phyloP scores from a whole-genome alignment of 495 filamentous ascomycete genomes.

The Darksidea phi region DNA sequence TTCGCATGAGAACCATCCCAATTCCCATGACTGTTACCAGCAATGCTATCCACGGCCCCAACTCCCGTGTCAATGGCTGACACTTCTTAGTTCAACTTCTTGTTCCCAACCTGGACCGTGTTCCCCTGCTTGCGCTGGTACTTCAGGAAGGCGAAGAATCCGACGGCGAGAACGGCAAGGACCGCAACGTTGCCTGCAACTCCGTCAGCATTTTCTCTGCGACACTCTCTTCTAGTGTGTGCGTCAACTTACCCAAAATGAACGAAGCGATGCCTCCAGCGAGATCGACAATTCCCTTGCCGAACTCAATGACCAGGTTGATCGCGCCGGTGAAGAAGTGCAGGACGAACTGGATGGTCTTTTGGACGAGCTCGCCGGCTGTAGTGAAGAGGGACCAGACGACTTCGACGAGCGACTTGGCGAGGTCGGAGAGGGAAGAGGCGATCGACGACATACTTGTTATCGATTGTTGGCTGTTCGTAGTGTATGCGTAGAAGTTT shows the following conservation, averaged over 20 bases:
- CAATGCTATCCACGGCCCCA: background rate
- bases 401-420: slow-evolving; percentile 31
- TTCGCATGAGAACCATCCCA: background rate
- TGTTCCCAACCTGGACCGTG: slow-evolving; percentile 33
- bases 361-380: slow-evolving; percentile 26
- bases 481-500: too few species aligned
- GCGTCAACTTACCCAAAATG: slow-evolving; percentile 18
- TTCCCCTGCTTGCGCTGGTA: slow-evolving; percentile 33
- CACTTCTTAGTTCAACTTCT: slow-evolving; percentile 29
- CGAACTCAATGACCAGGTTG: slow-evolving; percentile 27
- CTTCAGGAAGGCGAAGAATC: slow-evolving; percentile 31
- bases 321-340: slow-evolving; percentile 10
- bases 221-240: background rate
- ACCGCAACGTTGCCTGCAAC: slow-evolving; percentile 29
- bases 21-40: background rate
- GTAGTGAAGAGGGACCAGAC: slow-evolving; percentile 29
- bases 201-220: background rate
- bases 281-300: slow-evolving; percentile 22
- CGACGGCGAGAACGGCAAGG: slow-evolving; percentile 28
- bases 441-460: slow-evolving; percentile 30
- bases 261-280: slow-evolving; percentile 28
- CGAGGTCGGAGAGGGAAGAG: slow-evolving; percentile 29
- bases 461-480: background rate
- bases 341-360: slow-evolving; percentile 16
- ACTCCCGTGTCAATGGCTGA: too few species aligned